These are phyloP conservation scores for Globisporangium irregulare DNA, from an alignment of 352 stramenopile genomes.

Conservation along the genomic window DNA sequence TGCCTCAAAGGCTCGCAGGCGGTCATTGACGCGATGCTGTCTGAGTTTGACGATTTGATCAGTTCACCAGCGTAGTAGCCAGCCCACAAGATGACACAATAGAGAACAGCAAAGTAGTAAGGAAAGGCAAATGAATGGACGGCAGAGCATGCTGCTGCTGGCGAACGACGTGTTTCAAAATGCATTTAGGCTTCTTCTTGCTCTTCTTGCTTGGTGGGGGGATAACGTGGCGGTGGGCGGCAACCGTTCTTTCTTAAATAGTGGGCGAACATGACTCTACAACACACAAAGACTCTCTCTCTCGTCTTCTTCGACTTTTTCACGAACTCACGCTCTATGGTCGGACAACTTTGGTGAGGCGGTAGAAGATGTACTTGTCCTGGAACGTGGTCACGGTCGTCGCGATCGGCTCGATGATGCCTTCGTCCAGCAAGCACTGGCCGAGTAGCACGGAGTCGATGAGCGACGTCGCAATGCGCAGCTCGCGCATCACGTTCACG, in stretches of 20 bases:
- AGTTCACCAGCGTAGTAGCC: neutral
- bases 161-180: neutral
- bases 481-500: slow-evolving; percentile 79
- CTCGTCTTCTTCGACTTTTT: neutral
- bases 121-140: neutral
- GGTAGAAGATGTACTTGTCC: slow-evolving; percentile 87
- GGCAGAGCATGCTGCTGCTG: neutral
- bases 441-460: slow-evolving; percentile 83
- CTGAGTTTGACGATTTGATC: slow-evolving; percentile 10
- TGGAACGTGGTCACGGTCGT: slow-evolving; percentile 73
- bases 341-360: slow-evolving; percentile 44
- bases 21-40: slow-evolving; percentile 17
- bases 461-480: slow-evolving; percentile 62
- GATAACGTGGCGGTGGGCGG: neutral
- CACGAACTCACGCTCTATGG: slow-evolving; percentile 21
- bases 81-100: slow-evolving; percentile 1
- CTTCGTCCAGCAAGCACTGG: slow-evolving; percentile 74
- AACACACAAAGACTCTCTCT: slow-evolving; percentile 6
- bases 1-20: slow-evolving; percentile 20
- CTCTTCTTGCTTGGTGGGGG: neutral
- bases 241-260: slow-evolving; percentile 36
- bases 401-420: slow-evolving; percentile 75
- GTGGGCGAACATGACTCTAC: slow-evolving; percentile 17
- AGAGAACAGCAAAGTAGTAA: neutral
- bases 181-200: neutral